These are phyloP conservation scores for Talaromyces sp. DNA, from an alignment of 2,329 filamentous ascomycete species.

Conservation along the genomic window DNA sequence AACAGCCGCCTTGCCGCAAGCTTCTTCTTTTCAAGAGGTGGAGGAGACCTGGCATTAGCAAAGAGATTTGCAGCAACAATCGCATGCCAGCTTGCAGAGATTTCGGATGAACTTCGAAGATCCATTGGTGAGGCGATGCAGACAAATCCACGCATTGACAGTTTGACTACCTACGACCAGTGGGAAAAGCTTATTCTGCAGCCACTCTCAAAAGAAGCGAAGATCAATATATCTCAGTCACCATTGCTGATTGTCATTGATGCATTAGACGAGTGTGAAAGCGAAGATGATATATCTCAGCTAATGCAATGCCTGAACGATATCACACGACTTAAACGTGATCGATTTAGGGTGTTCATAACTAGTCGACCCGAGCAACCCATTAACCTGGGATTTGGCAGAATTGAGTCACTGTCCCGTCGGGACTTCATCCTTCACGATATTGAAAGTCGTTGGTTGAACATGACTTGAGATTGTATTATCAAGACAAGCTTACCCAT, in stretches of 20 bases:
- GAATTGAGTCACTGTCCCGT: neutral
- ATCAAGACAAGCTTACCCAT: neutral
- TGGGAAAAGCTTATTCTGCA: neutral
- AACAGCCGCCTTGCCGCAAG: conserved; percentile 24
- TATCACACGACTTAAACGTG: conserved; percentile 3
- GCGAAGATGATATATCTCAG: conserved; percentile 3
- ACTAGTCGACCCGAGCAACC: neutral
- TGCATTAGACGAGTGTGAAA: conserved; percentile 17
- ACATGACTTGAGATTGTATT: neutral
- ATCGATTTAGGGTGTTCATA: neutral
- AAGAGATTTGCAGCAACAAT: conserved; percentile 30
- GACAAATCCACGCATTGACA: neutral
- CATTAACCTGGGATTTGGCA: neutral
- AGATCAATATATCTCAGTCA: neutral
- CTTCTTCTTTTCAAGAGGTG: conserved; percentile 26
- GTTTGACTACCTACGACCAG: neutral
- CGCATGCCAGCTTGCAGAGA: conserved; percentile 24
- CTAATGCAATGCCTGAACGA: neutral
- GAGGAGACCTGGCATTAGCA: conserved; percentile 24
- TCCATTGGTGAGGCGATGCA: neutral
- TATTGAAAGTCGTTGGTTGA: neutral
- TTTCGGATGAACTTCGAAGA: neutral
- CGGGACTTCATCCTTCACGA: neutral
- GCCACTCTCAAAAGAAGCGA: neutral
- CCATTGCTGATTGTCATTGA: conserved; percentile 9